Base-by-base conservation (phyloP, 495 filamentous ascomycete genomes). In the Lasiosphaeria hispida region DNA sequence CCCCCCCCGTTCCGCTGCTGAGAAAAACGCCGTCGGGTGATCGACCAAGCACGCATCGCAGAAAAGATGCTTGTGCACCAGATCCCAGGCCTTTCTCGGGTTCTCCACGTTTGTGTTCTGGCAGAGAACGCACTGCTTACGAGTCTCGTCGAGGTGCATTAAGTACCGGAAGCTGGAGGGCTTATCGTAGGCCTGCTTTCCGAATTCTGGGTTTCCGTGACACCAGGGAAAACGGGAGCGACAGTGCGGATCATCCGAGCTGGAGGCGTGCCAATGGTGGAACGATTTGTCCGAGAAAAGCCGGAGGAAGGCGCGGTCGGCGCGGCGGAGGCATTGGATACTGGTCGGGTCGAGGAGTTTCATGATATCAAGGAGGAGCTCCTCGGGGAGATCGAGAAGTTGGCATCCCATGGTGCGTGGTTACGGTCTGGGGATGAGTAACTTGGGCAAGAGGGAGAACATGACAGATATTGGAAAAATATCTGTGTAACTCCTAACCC, bases 371-470 rank as follows among this genome's bases (percentile, higher is more conserved):
- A 50, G 48, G 48, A 50, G 48, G 17, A 47, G 2, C 15, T 47
- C 43, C 48, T 50, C 30, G 23, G 48, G 43, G 15, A 47, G 43
- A 23, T 13, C 43, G 43, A 47, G 43, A 23, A 47, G 43, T 47
- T 47, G 14, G 15, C 14, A 23, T 47, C 7, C 43, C 43, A 47
- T 47, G 14, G n/a, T 44, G 41, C 8, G 7, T 44, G 41, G 41
- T 30, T 30, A 30, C 23, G 2, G 23, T 30, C 23, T 30, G 23
- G 23, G 23, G 23, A 30, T 30, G 23, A 30, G 23, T 30, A 30
- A 30, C 23, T 30, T 30, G 23, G 23, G 23, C 23, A 30, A 30
- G 23, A 30, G 23, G 23, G 23, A 30, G 23, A 30, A 30, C 2
- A 30, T 30, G 23, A 30, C 23, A 30, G 23, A 30, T 30, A 30